Evolutionary conservation across 257 asterid genomes (phyloP), one percentile per base, ranked within the genome.

Genomic region (Prunella vulgaris): DNA sequence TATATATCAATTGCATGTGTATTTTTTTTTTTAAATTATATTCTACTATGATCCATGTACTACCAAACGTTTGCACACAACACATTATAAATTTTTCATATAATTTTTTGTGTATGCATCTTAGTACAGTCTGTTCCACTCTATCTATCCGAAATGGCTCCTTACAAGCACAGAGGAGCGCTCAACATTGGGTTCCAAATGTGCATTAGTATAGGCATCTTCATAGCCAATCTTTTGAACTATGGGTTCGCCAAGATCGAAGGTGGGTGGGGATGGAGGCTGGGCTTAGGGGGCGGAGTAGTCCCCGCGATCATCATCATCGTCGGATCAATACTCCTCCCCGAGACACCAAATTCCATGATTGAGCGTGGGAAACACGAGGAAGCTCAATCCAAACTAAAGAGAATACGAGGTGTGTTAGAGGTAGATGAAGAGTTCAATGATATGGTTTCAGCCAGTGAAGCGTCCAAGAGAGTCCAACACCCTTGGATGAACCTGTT

Each of bases 291-390:
- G n/a, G n/a, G n/a, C n/a, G n/a, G n/a, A n/a, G n/a, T n/a, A n/a
- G n/a, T n/a, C n/a, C n/a, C n/a, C n/a, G n/a, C n/a, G n/a, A n/a
- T 76, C 0, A 5, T 83, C 13, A 78, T 87, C 83, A 63, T 78
- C 0, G 5, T 67, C 0, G 89, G 91, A 5, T 81, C 91, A 0
- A 8, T 75, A 2, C 75, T 53, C 28, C 91, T n/a, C n/a, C n/a
- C n/a, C n/a, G n/a, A n/a, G n/a, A n/a, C n/a, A n/a, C n/a, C n/a
- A 0, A 87, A 87, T 44, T 85, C 91, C 32, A 66, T 87, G 7
- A 83, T 87, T 22, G 91, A 83, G 69, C 84, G 86, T 5, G 89
- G 83, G 12, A 76, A 13, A n/a, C n/a, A n/a, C n/a, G n/a, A n/a
- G n/a, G n/a, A n/a, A n/a, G 91, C 86, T 35, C 58, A 57, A 20